Evolutionary conservation across 768 basidiomycete species (phyloP).

Genomic region (Trametes punicea): DNA sequence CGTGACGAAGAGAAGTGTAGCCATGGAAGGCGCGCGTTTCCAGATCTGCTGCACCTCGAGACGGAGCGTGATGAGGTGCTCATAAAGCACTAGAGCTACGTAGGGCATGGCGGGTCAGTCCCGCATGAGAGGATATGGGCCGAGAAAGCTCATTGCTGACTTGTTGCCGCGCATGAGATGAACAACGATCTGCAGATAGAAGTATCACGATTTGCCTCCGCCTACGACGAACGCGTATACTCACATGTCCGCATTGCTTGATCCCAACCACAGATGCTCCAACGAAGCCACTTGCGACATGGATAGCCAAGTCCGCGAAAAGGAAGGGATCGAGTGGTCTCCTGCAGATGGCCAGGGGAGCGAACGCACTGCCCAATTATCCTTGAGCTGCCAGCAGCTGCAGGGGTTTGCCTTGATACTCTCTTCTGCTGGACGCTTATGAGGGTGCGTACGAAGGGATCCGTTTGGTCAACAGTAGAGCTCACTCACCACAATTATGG

Average conservation of each 20-base stretch:
- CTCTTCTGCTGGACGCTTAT: too few relatives aligned
- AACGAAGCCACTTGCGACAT: constrained; percentile 2
- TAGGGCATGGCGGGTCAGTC: background rate
- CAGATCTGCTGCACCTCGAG: constrained; percentile 19
- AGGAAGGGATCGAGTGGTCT: too few relatives aligned
- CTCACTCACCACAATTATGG: too few relatives aligned
- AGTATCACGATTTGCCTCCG: too few relatives aligned
- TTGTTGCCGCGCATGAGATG: constrained; percentile 11
- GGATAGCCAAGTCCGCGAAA: too few relatives aligned
- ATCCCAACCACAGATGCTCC: constrained; percentile 1
- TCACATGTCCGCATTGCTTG: constrained; percentile 9
- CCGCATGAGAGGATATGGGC: background rate
- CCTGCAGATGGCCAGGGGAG: too few relatives aligned
- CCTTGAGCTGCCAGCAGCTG: constrained; percentile 5
- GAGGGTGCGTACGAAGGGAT: too few relatives aligned
- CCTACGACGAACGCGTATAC: background rate
- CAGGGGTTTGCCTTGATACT: too few relatives aligned
- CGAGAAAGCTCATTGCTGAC: constrained; percentile 2
- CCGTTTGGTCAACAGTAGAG: too few relatives aligned
- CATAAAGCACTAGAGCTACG: constrained; percentile 15
- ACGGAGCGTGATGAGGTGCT: constrained; percentile 15
- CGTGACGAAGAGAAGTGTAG: constrained; percentile 13
- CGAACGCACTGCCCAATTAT: background rate
- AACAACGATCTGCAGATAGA: constrained; percentile 10
- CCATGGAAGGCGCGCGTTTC: constrained; percentile 9